These are phyloP conservation scores for Solanum chacoense DNA, from an alignment of 305 asterid genomes.

Conservation along the genomic window DNA sequence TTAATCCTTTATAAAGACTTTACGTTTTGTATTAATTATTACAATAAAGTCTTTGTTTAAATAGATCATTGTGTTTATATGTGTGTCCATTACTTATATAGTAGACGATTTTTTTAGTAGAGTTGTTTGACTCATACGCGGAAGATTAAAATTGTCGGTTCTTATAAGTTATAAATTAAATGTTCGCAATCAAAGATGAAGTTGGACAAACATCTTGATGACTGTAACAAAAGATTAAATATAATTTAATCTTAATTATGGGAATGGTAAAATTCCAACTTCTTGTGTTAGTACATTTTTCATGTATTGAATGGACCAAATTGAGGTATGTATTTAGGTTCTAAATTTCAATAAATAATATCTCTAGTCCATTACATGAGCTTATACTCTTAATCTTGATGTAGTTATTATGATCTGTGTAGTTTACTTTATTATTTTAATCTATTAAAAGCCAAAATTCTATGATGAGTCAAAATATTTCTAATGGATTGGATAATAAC, in stretches of 20 bases:
- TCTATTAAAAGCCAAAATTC: neutral
- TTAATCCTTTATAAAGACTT: neutral
- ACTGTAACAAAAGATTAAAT: neutral
- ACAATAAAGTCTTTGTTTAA: too few relatives aligned
- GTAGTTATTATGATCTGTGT: neutral
- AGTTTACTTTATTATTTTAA: neutral
- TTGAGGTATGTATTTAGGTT: neutral
- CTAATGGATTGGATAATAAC: too few relatives aligned
- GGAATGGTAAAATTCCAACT: neutral
- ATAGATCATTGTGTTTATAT: neutral
- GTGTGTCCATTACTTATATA: neutral
- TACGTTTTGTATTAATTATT: too few relatives aligned
- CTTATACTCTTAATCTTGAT: neutral
- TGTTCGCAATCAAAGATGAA: neutral
- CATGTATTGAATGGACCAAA: neutral
- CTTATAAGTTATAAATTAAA: neutral
- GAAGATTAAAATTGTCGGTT: neutral
- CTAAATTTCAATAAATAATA: too few relatives aligned
- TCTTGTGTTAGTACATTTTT: neutral
- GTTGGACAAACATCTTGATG: neutral
- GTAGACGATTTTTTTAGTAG: too few relatives aligned
- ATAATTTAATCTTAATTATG: neutral
- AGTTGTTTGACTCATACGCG: neutral
- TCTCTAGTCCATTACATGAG: neutral
- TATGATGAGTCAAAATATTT: neutral